Percentiles rank a stretch among this genome's conserved stretches.
Conservation (phyloP, 2,329 filamentous ascomycete species). For the Blastomyces gilchristii region DNA sequence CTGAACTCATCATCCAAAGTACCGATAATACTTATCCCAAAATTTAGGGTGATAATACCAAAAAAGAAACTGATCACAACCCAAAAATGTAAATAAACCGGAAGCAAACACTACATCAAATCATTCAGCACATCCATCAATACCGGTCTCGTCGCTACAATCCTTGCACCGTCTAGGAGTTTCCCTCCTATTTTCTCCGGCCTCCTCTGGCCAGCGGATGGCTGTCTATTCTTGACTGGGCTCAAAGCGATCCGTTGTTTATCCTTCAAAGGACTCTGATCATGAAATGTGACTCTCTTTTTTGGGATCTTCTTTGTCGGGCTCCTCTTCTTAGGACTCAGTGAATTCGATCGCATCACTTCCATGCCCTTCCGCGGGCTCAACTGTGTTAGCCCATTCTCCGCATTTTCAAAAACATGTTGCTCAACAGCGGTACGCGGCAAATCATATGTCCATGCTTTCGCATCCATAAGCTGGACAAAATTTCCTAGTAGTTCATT, state of each 20-base stretch:
- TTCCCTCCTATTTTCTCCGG: conserved; percentile 53
- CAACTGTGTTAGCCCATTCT: conserved; percentile 1
- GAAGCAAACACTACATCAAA: conserved; percentile 22
- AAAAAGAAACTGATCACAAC: neutral
- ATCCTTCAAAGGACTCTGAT: conserved; percentile 16
- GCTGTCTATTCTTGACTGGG: conserved; percentile 23
- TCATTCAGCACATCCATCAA: conserved; percentile 72
- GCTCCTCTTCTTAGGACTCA: conserved; percentile 22
- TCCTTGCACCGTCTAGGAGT: conserved; percentile 37
- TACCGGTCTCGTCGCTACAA: conserved; percentile 58
- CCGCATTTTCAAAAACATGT: conserved; percentile 53
- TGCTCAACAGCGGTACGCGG: conserved; percentile 52
- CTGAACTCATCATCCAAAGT: neutral
- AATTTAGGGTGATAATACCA: conserved; percentile 8
- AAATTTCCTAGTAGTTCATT: conserved; percentile 71
- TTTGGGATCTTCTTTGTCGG: conserved; percentile 11
- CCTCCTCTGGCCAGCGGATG: conserved; percentile 29
- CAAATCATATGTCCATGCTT: conserved; percentile 71
- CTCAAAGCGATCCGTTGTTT: conserved; percentile 23
- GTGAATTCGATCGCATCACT: conserved; percentile 8
- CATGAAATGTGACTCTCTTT: conserved; percentile 10
- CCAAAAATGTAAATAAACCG: conserved; percentile 10
- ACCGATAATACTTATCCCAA: conserved; percentile 1
- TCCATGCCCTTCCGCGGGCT: conserved; percentile 13
- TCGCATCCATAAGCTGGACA: conserved; percentile 63